Conservation (phyloP, 768 basidiomycete genomes). For the Ramaria rubella region DNA sequence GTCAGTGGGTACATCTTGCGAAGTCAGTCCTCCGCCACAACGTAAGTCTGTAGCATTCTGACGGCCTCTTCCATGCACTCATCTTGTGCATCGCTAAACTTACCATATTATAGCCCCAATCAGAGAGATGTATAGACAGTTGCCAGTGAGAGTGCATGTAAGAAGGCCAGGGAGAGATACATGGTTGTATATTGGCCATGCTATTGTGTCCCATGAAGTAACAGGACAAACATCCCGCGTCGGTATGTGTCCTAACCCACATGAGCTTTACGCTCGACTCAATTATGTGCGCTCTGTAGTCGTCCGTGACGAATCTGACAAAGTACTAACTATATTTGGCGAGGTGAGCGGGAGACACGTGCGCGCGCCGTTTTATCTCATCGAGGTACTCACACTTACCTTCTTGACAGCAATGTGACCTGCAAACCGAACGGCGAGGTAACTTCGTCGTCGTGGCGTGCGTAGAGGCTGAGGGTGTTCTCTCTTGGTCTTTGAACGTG, state of each 20-base stretch:
- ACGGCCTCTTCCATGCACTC: background rate
- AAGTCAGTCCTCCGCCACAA: background rate
- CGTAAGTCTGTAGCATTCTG: background rate
- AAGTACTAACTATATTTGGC: conserved; percentile 61
- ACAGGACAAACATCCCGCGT: conserved; percentile 73
- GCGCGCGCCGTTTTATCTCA: background rate
- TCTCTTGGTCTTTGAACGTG: conserved; percentile 84
- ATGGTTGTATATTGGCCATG: conserved; percentile 78
- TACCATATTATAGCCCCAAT: background rate
- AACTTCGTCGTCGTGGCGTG: conserved; percentile 83
- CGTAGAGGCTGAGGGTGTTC: conserved; percentile 57
- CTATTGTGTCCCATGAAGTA: conserved; percentile 67
- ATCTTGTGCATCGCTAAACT: too few relatives aligned
- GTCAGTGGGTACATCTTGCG: background rate
- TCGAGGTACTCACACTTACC: background rate
- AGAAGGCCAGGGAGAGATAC: conserved; percentile 71
- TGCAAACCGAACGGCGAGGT: conserved; percentile 82
- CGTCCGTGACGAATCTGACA: conserved; percentile 57
- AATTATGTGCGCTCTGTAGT: conserved; percentile 39
- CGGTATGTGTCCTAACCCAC: conserved; percentile 42
- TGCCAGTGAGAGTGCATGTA: conserved; percentile 81
- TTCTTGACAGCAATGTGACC: conserved; percentile 46
- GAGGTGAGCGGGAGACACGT: conserved; percentile 42
- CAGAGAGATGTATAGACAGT: conserved; percentile 48
- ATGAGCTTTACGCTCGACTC: background rate